Base-by-base conservation (phyloP, 1,284 basidiomycete genomes). In the Bondarzewia mesenterica region DNA sequence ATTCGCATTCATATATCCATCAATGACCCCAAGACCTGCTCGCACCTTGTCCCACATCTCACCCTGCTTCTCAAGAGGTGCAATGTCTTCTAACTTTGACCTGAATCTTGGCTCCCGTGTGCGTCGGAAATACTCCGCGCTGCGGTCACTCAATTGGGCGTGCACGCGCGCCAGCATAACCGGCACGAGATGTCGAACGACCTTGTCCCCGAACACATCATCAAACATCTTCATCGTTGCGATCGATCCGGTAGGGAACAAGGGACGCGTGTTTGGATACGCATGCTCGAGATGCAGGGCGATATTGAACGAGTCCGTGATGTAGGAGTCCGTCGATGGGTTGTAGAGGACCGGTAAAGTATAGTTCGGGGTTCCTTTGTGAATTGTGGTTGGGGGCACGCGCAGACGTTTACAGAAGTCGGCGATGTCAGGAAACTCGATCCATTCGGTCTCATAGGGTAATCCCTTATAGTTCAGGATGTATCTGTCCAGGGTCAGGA, bases 261-360 rank as follows among this genome's bases (percentile, higher is more conserved):
- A 18, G 10, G 10, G 14, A 12, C 16, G 38, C 12, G 38, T 40
- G 23, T 48, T 35, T 3, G 68, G 66, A 52, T 70, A 69, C 4
- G 59, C 60, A 10, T 48, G 50, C 39, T 73, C 70, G 35, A 70
- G 63, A 42, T 67, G 67, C 27, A 58, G 57, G n/a, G 67, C 68
- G 49, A 72, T 72, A 35, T 54, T 52, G 45, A 60, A 53, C 2
- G 69, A 69, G 46, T 71, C 67, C 5, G 64, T 36, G 20, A 71
- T 27, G 27, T 58, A 54, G 8, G 46, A 50, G 22, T 57, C 52
- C 6, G 58, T 62, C 44, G 58, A 53, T 15, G 61, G 58, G 50
- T 70, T 67, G 18, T 55, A 50, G 45, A 73, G 67, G 42, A 66
- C 60, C 45, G 70, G 70, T 21, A 69, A 50, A 10, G 70, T 71